Evolutionary conservation across 1,139 yeast species (phyloP).

Genomic region (Kodamaea suecica): DNA sequence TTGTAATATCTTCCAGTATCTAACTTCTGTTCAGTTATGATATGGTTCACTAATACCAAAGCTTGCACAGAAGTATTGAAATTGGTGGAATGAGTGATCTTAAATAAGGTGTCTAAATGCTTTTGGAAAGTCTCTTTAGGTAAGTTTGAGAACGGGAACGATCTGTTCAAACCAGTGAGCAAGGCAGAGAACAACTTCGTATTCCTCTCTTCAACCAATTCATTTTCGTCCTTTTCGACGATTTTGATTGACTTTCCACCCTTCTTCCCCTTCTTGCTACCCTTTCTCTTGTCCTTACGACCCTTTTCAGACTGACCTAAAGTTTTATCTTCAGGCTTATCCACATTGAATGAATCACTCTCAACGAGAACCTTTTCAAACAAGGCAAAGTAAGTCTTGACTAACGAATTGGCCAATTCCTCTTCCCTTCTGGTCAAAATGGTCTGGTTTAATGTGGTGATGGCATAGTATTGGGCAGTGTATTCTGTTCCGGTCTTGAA

Average conservation of each 20-base stretch:
- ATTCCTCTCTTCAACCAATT: constrained; percentile 77
- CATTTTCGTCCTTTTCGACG: constrained; percentile 63
- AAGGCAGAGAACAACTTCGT: constrained; percentile 86
- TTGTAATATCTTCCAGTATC: constrained; percentile 76
- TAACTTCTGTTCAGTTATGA: constrained; percentile 54
- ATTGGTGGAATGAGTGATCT: constrained; percentile 90
- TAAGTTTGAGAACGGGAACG: constrained; percentile 86
- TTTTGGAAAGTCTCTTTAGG: constrained; percentile 68
- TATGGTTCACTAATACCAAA: constrained; percentile 76
- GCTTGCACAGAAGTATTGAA: constrained; percentile 96
- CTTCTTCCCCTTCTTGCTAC: constrained; percentile 53
- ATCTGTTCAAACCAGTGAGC: constrained; percentile 92
- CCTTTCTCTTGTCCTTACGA: constrained; percentile 51
- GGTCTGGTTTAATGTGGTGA: constrained; percentile 88
- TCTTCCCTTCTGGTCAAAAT: constrained; percentile 76
- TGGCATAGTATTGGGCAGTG: constrained; percentile 84
- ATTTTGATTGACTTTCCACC: constrained; percentile 79
- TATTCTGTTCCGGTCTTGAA: constrained; percentile 77
- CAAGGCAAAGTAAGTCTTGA: constrained; percentile 79
- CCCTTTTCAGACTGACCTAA: constrained; percentile 47
- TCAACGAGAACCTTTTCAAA: constrained; percentile 81
- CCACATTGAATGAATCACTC: constrained; percentile 46
- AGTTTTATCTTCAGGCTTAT: constrained; percentile 40
- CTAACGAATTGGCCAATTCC: constrained; percentile 73
- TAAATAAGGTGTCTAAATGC: constrained; percentile 81